These are phyloP conservation scores for Penicillium samsonianum DNA, from an alignment of 495 filamentous ascomycete species.

Conservation along the genomic window DNA sequence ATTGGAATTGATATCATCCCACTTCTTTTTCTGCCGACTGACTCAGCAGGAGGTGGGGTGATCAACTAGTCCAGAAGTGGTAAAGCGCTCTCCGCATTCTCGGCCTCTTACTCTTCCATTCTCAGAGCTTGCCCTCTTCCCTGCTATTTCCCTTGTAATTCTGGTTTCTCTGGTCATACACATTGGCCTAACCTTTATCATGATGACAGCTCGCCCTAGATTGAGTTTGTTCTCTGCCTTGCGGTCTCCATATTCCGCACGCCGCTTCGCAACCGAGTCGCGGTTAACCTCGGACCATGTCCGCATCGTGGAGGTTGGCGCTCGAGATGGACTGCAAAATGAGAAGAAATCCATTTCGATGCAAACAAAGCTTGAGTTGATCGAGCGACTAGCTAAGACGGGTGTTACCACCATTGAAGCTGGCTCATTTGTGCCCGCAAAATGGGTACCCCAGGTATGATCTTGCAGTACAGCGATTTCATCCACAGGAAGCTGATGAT, in stretches of 20 bases:
- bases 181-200: background rate
- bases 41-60: conserved; percentile 13
- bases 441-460: conserved; percentile 94
- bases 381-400: conserved; percentile 77
- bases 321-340: conserved; percentile 93
- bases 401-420: conserved; percentile 89
- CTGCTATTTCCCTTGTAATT: background rate
- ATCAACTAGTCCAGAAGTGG: conserved; percentile 21
- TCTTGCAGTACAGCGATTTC: background rate
- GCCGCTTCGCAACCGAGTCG: conserved; percentile 47
- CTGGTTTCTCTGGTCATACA: background rate
- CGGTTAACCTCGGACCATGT: conserved; percentile 55
- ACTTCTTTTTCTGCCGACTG: conserved; percentile 20
- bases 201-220: conserved; percentile 28
- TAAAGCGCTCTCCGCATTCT: conserved; percentile 31
- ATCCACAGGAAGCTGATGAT: conserved; percentile 8
- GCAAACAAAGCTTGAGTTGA: conserved; percentile 82
- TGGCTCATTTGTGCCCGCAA: conserved; percentile 90
- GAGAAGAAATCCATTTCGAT: conserved; percentile 82
- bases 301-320: conserved; percentile 87
- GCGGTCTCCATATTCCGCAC: conserved; percentile 27
- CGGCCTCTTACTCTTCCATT: conserved; percentile 7
- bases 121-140: background rate
- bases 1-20: conserved; percentile 9
- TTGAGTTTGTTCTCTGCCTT: conserved; percentile 37